These are phyloP conservation scores for Trichoderma sp. DNA, from an alignment of 2,329 filamentous ascomycete species.

Conservation along the genomic window DNA sequence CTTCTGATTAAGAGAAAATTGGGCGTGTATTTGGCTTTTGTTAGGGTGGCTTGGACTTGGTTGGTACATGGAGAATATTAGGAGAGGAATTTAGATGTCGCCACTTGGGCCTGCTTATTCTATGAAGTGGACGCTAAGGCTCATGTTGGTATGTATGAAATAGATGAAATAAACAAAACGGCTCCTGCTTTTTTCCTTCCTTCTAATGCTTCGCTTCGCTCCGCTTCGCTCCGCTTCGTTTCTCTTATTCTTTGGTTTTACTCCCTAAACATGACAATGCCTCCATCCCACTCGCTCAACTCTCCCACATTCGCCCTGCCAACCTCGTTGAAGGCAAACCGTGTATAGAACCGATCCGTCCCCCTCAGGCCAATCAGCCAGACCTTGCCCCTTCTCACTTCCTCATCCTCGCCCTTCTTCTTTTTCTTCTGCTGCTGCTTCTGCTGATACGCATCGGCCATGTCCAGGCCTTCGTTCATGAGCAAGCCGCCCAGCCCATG, in stretches of 20 bases:
- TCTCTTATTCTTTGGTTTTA: slow-evolving; percentile 20
- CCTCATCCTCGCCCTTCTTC: slow-evolving; percentile 29
- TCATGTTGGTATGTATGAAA: background rate
- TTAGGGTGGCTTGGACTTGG: background rate
- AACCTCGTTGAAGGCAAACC: slow-evolving; percentile 40
- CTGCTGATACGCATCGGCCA: slow-evolving; percentile 30
- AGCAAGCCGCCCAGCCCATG: slow-evolving; percentile 37
- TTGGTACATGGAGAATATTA: background rate
- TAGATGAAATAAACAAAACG: background rate
- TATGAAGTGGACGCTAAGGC: background rate
- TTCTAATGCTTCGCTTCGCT: slow-evolving; percentile 21
- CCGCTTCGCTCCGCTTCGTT: background rate
- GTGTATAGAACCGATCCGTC: slow-evolving; percentile 38
- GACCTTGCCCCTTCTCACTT: slow-evolving; percentile 33
- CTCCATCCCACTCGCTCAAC: slow-evolving; percentile 41
- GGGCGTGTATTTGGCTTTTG: background rate
- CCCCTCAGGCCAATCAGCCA: slow-evolving; percentile 40
- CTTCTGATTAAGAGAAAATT: background rate
- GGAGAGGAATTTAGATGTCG: background rate
- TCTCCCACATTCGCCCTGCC: slow-evolving; percentile 41
- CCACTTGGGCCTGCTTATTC: background rate
- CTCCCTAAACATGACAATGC: slow-evolving; percentile 42
- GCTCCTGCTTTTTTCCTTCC: background rate
- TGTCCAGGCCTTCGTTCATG: slow-evolving; percentile 35
- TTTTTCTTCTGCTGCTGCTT: background rate